Evolutionary conservation across 2,329 filamentous ascomycete genomes (phyloP), one percentile per base, ranked within the genome.

Genomic region (Chrysoporthe austroafricana): DNA sequence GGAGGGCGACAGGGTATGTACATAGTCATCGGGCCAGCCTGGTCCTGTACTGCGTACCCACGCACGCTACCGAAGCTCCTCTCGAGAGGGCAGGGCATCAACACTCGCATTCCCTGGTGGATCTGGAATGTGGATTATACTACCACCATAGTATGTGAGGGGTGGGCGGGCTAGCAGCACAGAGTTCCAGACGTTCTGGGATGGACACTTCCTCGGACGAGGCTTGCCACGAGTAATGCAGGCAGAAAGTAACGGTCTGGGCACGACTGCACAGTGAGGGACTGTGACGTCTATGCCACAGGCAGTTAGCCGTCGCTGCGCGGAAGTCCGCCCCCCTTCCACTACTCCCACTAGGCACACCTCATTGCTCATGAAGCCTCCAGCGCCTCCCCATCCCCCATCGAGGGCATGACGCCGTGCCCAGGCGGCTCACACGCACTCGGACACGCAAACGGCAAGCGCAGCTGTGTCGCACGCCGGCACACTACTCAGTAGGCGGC

Each of bases 151-250:
- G 26, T 26, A 26, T 26, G 26, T 54, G 50, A 13, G 16, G 50
- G 21, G 21, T 32, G 21, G 50, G 50, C 16, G 16, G 50, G 32
- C 50, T 54, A 32, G 50, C 50, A 54, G 2, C 32, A 54, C 50
- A 54, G 50, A 54, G 50, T 54, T 54, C 50, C 26, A 54, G 50
- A 54, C 16, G 50, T 54, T 54, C 32, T 54, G 50, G 50, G 50
- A 54, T 32, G 21, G 50, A 5, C 26, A 54, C 26, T 16, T 54
- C 1, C 14, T 54, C 1, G 26, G 50, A 26, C 5, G 26, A 52
- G 48, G 21, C 48, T 52, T n/a, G 48, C 8, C 48, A 52, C 21
- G 48, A 52, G 48, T 52, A 52, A 52, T 52, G 48, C 14, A 16
- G 9, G 21, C 50, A 32, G 16, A 5, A 3, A 54, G 50, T 54